Base-by-base conservation (phyloP, 1,139 yeast species). In the Yamadazyma blattariae region DNA sequence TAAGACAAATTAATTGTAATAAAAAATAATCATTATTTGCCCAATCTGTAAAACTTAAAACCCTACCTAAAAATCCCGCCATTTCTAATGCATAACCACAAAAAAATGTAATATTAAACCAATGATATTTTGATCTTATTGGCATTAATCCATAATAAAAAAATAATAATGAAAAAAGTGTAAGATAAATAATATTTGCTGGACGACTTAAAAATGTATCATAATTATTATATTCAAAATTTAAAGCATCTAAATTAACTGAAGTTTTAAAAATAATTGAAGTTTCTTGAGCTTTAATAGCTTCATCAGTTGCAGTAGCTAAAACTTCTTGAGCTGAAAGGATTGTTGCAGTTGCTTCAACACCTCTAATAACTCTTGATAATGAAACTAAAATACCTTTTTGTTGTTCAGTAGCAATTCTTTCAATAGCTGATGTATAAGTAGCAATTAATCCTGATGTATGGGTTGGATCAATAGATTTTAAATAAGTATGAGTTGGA, bases 21-120 rank as follows among this genome's bases (percentile, higher is more conserved):
- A 66, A 41, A 39, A 54, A 65, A 25, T 47, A 48, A 35, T 49
- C 41, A 11, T 42, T 36, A 31, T 59, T 44, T 4, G 41, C 55
- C 42, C 74, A 60, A 41, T 64, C 60, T 34, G 67, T 58, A 34
- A 76, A 57, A 11, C 78, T 59, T 27, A 64, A 45, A 3, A 63
- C 54, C 42, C 97, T 66, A 5, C 87, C 90, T 34, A 77, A 57
- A 50, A 84, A 89, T 3, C 96, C 96, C 10, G 75, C 56, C 34
- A 81, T 65, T 44, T 59, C 63, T 19, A 59, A 46, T 2, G 52
- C 50, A 36, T 45, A 56, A 3, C 64, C 64, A 39, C 59, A 52
- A 36, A 57, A 48, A 37, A 61, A 58, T 2, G 63, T 50, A 24
- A 59, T 39, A 41, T 61, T 59, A 37, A 50, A 61, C 59, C 63